Percentiles rank a stretch among this genome's conserved stretches.
Evolutionary conservation across 2,329 filamentous ascomycete genomes (phyloP).

Genomic region (Xylogone sp.): DNA sequence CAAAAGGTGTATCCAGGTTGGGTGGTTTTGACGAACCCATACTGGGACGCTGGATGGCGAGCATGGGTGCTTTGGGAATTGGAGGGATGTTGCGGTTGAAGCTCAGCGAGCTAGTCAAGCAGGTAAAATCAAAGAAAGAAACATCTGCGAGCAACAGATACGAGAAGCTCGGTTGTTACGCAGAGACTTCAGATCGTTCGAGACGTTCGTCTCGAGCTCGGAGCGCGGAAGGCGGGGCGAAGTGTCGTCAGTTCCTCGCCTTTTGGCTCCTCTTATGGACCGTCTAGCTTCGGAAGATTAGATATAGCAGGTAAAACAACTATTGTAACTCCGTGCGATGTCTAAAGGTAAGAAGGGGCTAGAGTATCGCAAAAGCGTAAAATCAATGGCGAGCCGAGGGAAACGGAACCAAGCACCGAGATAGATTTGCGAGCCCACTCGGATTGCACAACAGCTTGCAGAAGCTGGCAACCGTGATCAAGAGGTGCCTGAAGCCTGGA

Average conservation of each 20-base stretch:
- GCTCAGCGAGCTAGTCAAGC: background rate
- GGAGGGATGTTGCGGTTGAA: background rate
- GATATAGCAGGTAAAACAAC: too few species aligned
- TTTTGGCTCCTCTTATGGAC: background rate
- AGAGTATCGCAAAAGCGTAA: too few species aligned
- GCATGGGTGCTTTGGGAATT: constrained; percentile 43
- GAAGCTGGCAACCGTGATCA: too few species aligned
- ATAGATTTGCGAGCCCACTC: too few species aligned
- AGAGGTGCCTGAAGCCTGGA: too few species aligned
- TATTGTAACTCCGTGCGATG: too few species aligned
- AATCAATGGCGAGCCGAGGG: too few species aligned
- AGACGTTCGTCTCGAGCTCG: background rate
- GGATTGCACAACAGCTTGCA: too few species aligned
- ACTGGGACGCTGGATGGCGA: constrained; percentile 50
- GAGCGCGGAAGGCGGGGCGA: background rate
- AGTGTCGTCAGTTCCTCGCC: background rate
- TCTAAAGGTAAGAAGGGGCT: too few species aligned
- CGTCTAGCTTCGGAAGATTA: too few species aligned
- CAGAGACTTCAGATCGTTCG: background rate
- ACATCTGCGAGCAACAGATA: background rate
- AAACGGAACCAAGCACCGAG: too few species aligned
- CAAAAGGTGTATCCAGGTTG: constrained; percentile 58
- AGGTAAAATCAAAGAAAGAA: background rate
- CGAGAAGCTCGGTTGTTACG: background rate
- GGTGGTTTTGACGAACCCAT: constrained; percentile 58